These are phyloP conservation scores for Thalassiosira ordinaria DNA, from an alignment of 352 stramenopile genomes.

Conservation along the genomic window DNA sequence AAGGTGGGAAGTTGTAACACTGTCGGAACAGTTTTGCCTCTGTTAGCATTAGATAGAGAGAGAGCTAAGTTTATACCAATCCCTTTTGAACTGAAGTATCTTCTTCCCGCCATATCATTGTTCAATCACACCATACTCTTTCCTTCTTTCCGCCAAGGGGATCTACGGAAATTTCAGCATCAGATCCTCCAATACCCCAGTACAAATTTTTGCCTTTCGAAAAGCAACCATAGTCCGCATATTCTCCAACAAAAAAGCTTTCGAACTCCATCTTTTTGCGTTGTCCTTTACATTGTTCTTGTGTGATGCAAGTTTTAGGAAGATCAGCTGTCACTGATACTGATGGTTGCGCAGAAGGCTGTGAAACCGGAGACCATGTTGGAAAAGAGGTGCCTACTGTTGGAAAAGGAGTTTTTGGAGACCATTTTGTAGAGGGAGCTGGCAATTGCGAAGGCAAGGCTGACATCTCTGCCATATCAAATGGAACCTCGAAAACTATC, in stretches of 20 bases:
- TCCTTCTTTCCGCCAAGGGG: neutral
- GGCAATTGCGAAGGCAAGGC: too few relatives aligned
- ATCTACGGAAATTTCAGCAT: neutral
- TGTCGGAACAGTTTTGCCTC: too few relatives aligned
- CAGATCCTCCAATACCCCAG: slow-evolving; percentile 5
- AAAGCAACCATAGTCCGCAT: slow-evolving; percentile 14
- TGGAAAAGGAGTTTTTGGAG: too few relatives aligned
- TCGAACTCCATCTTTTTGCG: neutral
- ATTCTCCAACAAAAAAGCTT: slow-evolving; percentile 9
- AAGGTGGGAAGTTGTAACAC: too few relatives aligned
- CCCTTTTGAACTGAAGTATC: too few relatives aligned
- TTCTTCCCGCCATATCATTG: too few relatives aligned
- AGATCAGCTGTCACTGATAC: too few relatives aligned
- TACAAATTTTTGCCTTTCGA: slow-evolving; percentile 2
- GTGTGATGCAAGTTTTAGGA: neutral
- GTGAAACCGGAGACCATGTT: neutral
- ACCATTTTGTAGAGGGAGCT: too few relatives aligned
- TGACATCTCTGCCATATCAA: too few relatives aligned
- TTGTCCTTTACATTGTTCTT: neutral
- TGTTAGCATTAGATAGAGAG: too few relatives aligned
- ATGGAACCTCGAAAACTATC: neutral
- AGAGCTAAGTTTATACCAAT: too few relatives aligned
- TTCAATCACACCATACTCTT: neutral
- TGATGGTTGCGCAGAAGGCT: too few relatives aligned
- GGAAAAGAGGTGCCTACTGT: neutral